Evolutionary conservation across 306 rosid species (phyloP).

Genomic region (Castanea sativa): DNA sequence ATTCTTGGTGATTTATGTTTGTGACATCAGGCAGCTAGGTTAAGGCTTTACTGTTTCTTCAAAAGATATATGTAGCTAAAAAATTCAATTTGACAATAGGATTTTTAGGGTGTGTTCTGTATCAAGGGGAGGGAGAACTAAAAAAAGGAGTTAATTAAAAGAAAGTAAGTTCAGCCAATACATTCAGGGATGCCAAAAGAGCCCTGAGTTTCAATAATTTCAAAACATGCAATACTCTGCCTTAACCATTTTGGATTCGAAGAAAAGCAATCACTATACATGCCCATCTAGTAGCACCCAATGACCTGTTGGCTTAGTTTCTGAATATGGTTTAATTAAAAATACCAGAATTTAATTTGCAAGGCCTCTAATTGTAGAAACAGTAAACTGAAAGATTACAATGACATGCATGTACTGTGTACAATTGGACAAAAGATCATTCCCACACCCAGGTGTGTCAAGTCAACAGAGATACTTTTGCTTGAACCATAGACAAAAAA

Average conservation of each 20-base stretch:
- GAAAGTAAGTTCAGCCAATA: background rate
- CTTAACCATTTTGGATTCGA: background rate
- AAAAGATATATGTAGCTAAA: too few relatives aligned
- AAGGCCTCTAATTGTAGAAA: too few relatives aligned
- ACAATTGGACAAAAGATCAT: too few relatives aligned
- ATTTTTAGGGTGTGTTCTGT: background rate
- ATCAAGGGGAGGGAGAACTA: background rate
- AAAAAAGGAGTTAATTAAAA: background rate
- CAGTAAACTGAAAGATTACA: too few relatives aligned
- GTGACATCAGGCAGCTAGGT: background rate
- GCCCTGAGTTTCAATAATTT: background rate
- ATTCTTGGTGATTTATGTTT: background rate
- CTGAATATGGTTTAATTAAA: too few relatives aligned
- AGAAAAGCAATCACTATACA: background rate
- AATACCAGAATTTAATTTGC: too few relatives aligned
- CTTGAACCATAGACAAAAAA: too few relatives aligned
- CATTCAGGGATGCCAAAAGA: background rate
- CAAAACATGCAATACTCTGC: conserved; percentile 11
- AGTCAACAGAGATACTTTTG: too few relatives aligned
- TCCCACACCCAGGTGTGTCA: too few relatives aligned
- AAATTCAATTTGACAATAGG: background rate
- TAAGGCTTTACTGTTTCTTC: too few relatives aligned
- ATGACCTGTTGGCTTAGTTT: too few relatives aligned
- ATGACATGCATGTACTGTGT: too few relatives aligned
- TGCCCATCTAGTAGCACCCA: background rate